These are phyloP conservation scores for Phytopythium ostracodes DNA, from an alignment of 352 stramenopile species.

Conservation along the genomic window DNA sequence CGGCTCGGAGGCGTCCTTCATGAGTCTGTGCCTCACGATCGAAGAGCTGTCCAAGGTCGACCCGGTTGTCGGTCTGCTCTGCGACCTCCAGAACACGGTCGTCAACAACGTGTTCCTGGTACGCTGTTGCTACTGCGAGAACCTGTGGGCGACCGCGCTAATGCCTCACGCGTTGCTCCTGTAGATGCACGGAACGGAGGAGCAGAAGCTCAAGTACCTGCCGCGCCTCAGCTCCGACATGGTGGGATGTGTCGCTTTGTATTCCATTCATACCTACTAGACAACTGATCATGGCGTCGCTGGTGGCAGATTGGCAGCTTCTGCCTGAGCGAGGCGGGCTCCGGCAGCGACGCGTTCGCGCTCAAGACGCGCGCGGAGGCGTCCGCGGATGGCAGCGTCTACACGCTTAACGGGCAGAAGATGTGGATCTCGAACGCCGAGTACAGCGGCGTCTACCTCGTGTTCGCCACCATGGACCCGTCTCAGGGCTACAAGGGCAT, in stretches of 20 bases:
- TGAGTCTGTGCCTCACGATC: constrained; percentile 93
- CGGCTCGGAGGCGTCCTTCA: constrained; percentile 93
- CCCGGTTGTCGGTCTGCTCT: constrained; percentile 91
- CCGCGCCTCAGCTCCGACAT: constrained; percentile 76
- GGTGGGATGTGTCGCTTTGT: constrained; percentile 22
- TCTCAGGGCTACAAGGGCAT: constrained; percentile 96
- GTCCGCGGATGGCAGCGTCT: constrained; percentile 90
- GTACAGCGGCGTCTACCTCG: constrained; percentile 94
- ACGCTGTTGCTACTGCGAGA: neutral
- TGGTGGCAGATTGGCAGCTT: constrained; percentile 90
- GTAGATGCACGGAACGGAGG: constrained; percentile 63
- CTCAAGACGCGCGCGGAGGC: constrained; percentile 90
- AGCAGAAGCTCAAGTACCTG: constrained; percentile 88
- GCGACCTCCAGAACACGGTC: constrained; percentile 94
- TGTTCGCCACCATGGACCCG: constrained; percentile 94
- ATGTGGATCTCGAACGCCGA: constrained; percentile 98
- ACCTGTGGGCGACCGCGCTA: neutral
- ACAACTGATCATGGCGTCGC: neutral
- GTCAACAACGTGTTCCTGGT: constrained; percentile 96
- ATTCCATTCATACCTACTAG: neutral
- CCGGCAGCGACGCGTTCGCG: constrained; percentile 95
- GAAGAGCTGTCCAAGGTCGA: constrained; percentile 97
- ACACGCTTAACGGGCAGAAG: constrained; percentile 95
- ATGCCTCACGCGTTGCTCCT: neutral
- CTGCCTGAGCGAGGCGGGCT: constrained; percentile 92